Evolutionary conservation across 129 eudicot species (phyloP).

Genomic region (Flaveria robusta): DNA sequence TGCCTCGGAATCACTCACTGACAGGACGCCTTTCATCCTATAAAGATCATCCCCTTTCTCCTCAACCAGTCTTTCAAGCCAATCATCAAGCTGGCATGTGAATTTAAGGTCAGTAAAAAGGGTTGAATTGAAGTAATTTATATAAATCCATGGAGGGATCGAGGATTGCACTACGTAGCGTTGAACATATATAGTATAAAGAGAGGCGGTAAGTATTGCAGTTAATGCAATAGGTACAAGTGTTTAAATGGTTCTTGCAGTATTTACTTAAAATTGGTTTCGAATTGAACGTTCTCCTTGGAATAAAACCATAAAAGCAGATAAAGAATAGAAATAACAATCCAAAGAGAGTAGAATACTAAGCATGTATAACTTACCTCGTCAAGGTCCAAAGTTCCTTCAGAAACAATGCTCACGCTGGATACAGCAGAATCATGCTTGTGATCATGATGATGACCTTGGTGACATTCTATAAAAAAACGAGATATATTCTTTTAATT

Average conservation of each 20-base stretch:
- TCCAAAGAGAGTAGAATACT: constrained; percentile 1
- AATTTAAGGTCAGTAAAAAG: background rate
- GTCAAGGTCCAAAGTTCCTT: constrained; percentile 89
- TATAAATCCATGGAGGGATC: background rate
- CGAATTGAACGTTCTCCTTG: background rate
- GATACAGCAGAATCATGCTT: constrained; percentile 89
- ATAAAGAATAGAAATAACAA: background rate
- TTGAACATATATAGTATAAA: background rate
- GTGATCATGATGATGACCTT: constrained; percentile 82
- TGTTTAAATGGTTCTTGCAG: background rate
- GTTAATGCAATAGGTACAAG: background rate
- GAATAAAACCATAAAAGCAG: background rate
- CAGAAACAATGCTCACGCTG: constrained; percentile 94
- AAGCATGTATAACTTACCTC: constrained; percentile 51
- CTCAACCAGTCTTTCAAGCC: constrained; percentile 89
- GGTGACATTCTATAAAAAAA: constrained; percentile 49
- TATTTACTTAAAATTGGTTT: background rate
- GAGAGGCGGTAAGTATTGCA: background rate
- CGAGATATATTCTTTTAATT: background rate
- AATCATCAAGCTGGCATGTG: constrained; percentile 75
- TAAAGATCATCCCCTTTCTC: constrained; percentile 92
- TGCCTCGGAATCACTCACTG: constrained; percentile 66
- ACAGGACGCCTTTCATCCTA: constrained; percentile 89
- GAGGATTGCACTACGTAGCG: background rate
- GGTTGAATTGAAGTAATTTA: background rate